Percentiles rank a stretch among this genome's conserved stretches.
Conservation (phyloP, 768 basidiomycete genomes). For the Phlegmacium glaucopus region DNA sequence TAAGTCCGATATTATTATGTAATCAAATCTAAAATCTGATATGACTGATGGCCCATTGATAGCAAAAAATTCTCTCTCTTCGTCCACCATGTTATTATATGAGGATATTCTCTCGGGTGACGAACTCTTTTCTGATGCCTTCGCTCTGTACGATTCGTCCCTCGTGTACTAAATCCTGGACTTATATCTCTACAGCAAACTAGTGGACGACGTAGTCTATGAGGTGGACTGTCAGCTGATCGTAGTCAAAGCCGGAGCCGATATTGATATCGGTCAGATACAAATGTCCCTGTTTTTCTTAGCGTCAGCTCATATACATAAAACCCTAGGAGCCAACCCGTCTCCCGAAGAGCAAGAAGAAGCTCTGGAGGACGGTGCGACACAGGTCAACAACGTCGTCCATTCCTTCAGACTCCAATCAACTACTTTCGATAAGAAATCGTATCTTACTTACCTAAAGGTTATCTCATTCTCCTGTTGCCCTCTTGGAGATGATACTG, state of each 20-base stretch:
- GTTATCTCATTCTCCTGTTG: conserved; percentile 27
- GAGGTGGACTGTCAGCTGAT: conserved; percentile 84
- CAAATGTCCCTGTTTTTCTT: background rate
- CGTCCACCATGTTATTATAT: conserved; percentile 67
- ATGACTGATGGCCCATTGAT: conserved; percentile 27
- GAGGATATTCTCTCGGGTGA: conserved; percentile 70
- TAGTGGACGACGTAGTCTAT: conserved; percentile 71
- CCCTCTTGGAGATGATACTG: background rate
- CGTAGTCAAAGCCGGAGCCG: conserved; percentile 66
- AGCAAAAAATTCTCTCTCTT: conserved; percentile 18
- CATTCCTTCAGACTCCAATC: conserved; percentile 86
- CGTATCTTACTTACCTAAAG: conserved; percentile 81
- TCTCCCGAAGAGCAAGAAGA: conserved; percentile 88
- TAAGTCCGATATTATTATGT: conserved; percentile 1
- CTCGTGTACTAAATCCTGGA: background rate
- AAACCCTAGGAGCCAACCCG: conserved; percentile 79
- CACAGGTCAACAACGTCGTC: conserved; percentile 83
- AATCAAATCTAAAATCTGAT: conserved; percentile 29
- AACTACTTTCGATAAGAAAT: conserved; percentile 88
- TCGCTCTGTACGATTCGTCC: conserved; percentile 59
- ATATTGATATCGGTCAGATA: conserved; percentile 82
- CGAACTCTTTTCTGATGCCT: conserved; percentile 96
- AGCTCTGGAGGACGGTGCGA: conserved; percentile 72
- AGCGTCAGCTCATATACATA: background rate
- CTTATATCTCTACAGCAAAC: conserved; percentile 50